Conservation (phyloP, 345 rosid genomes). For the Citrus australasica region DNA sequence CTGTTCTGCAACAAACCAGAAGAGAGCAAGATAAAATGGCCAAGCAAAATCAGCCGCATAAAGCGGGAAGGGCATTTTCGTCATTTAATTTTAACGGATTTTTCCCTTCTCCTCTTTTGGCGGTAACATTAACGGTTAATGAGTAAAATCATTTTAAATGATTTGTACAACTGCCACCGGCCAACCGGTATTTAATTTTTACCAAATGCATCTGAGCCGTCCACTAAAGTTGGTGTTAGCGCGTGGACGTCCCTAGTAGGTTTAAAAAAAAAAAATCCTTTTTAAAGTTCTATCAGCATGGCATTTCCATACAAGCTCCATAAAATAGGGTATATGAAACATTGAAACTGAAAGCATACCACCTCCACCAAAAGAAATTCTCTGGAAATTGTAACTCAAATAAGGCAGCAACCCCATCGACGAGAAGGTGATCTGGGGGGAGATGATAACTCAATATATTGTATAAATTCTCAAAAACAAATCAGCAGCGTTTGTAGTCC, state of each 20-base stretch:
- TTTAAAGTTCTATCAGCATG: too few species aligned
- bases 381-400: too few species aligned
- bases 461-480: too few species aligned
- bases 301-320: too few species aligned
- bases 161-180: background rate
- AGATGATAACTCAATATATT: too few species aligned
- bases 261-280: too few species aligned
- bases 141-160: background rate
- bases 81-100: background rate
- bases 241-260: too few species aligned
- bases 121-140: background rate
- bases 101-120: background rate
- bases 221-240: background rate
- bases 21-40: background rate
- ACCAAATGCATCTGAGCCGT: background rate
- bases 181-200: background rate
- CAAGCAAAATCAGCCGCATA: background rate
- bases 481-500: conserved; percentile 38
- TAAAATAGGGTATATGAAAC: too few species aligned
- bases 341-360: too few species aligned
- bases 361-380: too few species aligned
- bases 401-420: too few species aligned
- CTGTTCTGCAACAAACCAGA: background rate
- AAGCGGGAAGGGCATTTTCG: conserved; percentile 4
- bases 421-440: too few species aligned